Base-by-base conservation (phyloP, 345 rosid genomes). In the Salix koriyanagi region DNA sequence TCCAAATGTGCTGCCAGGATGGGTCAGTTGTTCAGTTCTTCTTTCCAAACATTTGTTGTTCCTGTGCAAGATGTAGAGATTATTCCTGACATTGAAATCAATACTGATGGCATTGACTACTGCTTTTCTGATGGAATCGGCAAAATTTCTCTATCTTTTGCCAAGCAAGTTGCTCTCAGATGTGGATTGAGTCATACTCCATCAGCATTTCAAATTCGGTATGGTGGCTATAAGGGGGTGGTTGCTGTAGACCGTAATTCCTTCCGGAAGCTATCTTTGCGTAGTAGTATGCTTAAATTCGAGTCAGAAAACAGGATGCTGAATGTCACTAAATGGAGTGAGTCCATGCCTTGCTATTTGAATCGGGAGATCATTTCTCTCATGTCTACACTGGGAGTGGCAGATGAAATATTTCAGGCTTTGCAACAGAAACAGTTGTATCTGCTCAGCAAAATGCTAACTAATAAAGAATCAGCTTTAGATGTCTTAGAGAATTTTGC, bases 61-160 rank as follows among this genome's bases (percentile, higher is more conserved):
- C 89, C 89, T 26, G 82, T 52, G 5, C 88, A 89, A 79, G 94
- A 95, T 16, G 90, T 95, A 26, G 97, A 91, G 86, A 87, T 83
- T 36, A 89, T 95, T 78, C 91, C 94, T 9, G 99, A 95, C 79
- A 83, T 95, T 52, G 94, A 91, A 82, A 86, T 88, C 80, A 88
- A 84, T 67, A 72, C 87, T 66, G 88, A 91, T 80, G 97, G 91
- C 50, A 79, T 85, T 67, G 74, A 76, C 81, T 95, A 90, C 79
- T 95, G 98, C 85, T 95, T 95, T 84, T 95, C 99, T 10, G 96
- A 95, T 82, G 99, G 99, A 76, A 95, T 95, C 2, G 98, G 99
- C 60, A 95, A 95, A 86, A 90, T 95, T 46, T 93, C 97, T 70
- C 84, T 78, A 66, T 71, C 85, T 37, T 95, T 95, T 82, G 94